These are phyloP conservation scores for Halteria grandinella DNA, from an alignment of 73 alveolate genomes.

Conservation along the genomic window DNA sequence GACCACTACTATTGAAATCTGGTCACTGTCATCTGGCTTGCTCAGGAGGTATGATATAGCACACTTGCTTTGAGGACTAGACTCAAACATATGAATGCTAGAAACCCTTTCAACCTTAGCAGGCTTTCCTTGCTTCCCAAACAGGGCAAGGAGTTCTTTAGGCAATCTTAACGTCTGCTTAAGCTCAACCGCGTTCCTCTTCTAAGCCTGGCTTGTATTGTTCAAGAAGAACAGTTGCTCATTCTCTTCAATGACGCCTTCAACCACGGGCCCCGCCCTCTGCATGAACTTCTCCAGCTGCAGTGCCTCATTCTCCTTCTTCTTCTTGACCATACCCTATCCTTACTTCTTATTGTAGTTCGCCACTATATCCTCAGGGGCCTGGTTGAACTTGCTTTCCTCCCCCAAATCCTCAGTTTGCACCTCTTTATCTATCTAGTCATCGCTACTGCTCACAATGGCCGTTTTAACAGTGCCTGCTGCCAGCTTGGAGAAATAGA, in stretches of 20 bases:
- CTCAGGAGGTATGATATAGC: constrained; percentile 53
- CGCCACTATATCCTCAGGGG: constrained; percentile 59
- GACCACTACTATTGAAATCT: constrained; percentile 22
- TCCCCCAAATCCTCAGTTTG: constrained; percentile 62
- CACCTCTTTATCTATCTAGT: constrained; percentile 47
- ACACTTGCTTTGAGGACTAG: constrained; percentile 62
- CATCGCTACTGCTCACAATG: constrained; percentile 45
- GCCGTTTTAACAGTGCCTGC: constrained; percentile 59
- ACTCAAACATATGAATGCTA: constrained; percentile 53
- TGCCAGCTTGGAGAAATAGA: constrained; percentile 57
- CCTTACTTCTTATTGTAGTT: constrained; percentile 17
- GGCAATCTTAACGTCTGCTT: constrained; percentile 54
- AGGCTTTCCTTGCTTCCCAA: not conserved
- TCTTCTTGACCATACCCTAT: constrained; percentile 6
- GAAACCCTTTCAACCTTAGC: constrained; percentile 37
- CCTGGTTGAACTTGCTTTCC: constrained; percentile 21
- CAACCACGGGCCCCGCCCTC: constrained; percentile 66
- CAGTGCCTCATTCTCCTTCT: constrained; percentile 44
- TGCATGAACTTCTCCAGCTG: constrained; percentile 47
- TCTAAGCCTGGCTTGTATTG: constrained; percentile 42
- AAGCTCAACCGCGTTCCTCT: constrained; percentile 67
- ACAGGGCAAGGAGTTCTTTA: constrained; percentile 31
- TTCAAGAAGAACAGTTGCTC: constrained; percentile 35
- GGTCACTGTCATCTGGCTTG: not conserved
- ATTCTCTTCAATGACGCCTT: constrained; percentile 60